A percentile compares a stretch with the other conserved stretches of the same genome.
These are phyloP conservation scores for Byssoonygena ceratinophila DNA, from an alignment of 2,329 filamentous ascomycete genomes.

Conservation along the genomic window DNA sequence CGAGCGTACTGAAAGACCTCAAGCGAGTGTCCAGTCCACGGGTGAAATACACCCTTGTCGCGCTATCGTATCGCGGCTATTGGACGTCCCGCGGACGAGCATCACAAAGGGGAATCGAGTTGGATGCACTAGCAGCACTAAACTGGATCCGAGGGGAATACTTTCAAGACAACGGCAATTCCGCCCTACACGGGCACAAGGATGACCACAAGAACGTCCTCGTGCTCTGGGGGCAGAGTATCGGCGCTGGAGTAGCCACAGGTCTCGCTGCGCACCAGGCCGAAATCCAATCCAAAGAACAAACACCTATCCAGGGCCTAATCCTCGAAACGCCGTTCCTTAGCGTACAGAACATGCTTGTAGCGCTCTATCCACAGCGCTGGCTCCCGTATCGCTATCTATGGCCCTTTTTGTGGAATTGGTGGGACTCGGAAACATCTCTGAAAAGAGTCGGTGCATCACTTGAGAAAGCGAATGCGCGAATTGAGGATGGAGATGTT, in stretches of 20 bases:
- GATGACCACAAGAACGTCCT: background rate
- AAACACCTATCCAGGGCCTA: slow-evolving; percentile 37
- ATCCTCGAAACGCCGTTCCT: slow-evolving; percentile 69
- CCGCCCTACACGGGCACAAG: background rate
- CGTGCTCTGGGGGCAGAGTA: slow-evolving; percentile 18
- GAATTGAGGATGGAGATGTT: background rate
- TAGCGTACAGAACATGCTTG: slow-evolving; percentile 59
- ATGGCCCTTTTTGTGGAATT: slow-evolving; percentile 59
- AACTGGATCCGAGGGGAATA: slow-evolving; percentile 47
- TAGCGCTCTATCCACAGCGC: slow-evolving; percentile 62
- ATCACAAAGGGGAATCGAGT: slow-evolving; percentile 58
- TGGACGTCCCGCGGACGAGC: slow-evolving; percentile 66
- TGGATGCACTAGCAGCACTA: slow-evolving; percentile 56
- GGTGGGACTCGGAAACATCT: slow-evolving; percentile 41
- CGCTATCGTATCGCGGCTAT: slow-evolving; percentile 57
- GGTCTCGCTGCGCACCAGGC: slow-evolving; percentile 38
- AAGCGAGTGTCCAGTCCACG: slow-evolving; percentile 9
- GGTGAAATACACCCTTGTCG: slow-evolving; percentile 29
- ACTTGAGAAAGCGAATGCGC: background rate
- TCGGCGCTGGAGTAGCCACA: slow-evolving; percentile 58
- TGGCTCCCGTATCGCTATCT: slow-evolving; percentile 71
- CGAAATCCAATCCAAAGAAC: slow-evolving; percentile 20
- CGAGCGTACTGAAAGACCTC: slow-evolving; percentile 32
- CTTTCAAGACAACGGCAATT: background rate
- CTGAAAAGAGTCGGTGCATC: slow-evolving; percentile 31